A percentile compares a stretch with the other conserved stretches of the same genome.
Evolutionary conservation across 331 rosid species (phyloP).

Genomic region (Malus hybrid): DNA sequence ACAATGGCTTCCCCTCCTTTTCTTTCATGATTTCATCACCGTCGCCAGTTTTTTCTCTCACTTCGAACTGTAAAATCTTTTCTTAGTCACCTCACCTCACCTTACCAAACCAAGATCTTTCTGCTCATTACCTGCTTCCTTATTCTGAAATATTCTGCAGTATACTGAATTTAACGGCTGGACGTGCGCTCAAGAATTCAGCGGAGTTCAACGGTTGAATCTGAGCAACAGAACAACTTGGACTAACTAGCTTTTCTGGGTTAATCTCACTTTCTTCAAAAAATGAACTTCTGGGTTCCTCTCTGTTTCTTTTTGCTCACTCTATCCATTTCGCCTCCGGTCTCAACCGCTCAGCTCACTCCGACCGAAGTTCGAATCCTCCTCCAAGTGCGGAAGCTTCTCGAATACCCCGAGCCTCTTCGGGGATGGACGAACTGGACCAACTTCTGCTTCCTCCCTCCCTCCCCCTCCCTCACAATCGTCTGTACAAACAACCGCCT

Average conservation of each 20-base stretch:
- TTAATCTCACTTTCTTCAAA: not conserved
- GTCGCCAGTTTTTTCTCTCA: not conserved
- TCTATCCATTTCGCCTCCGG: conserved; percentile 36
- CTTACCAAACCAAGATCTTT: not conserved
- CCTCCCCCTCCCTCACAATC: conserved; percentile 54
- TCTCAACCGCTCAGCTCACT: conserved; percentile 49
- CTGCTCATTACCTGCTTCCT: not conserved
- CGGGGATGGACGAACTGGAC: conserved; percentile 62
- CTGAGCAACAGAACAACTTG: not conserved
- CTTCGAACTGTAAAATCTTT: conserved; percentile 1
- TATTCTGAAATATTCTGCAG: not conserved
- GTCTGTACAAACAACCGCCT: conserved; percentile 43
- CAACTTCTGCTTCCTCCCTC: conserved; percentile 58
- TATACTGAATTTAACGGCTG: not conserved
- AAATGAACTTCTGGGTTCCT: conserved; percentile 51
- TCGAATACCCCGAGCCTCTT: conserved; percentile 67
- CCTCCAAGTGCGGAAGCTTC: conserved; percentile 51
- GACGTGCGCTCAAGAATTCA: not conserved
- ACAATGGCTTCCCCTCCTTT: not conserved
- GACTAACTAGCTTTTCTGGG: conserved; percentile 1
- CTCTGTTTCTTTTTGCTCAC: conserved; percentile 24
- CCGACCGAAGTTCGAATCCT: conserved; percentile 47
- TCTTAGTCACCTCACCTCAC: not conserved
- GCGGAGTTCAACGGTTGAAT: not conserved
- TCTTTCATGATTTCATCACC: not conserved